Evolutionary conservation across 768 basidiomycete species (phyloP).

Genomic region (Dentipellis fragilis): DNA sequence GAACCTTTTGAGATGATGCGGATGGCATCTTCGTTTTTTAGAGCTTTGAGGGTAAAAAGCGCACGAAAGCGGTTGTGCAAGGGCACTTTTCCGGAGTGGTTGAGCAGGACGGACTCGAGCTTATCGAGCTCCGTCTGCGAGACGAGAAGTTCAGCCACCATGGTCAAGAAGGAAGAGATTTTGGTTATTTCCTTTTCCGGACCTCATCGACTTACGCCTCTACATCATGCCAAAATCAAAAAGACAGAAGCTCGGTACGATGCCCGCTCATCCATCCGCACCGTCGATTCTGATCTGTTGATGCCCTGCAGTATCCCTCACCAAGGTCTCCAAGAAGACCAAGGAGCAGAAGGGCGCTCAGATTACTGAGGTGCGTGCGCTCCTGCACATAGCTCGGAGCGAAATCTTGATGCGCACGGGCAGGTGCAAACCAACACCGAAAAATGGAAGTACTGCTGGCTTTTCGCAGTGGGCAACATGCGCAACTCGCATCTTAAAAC

Average conservation of each 20-base stretch:
- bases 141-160: slow-evolving; percentile 20
- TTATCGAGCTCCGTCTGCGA: slow-evolving; percentile 46
- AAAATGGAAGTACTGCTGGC: slow-evolving; percentile 92
- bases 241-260: slow-evolving; percentile 78
- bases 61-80: slow-evolving; percentile 86
- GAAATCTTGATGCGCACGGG: slow-evolving; percentile 1
- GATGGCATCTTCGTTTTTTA: slow-evolving; percentile 72
- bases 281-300: not conserved
- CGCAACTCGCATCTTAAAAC: slow-evolving; percentile 91
- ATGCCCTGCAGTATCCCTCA: slow-evolving; percentile 63
- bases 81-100: slow-evolving; percentile 57
- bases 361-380: slow-evolving; percentile 57
- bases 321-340: slow-evolving; percentile 91
- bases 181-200: slow-evolving; percentile 9
- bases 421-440: slow-evolving; percentile 79
- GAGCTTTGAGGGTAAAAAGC: slow-evolving; percentile 83
- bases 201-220: slow-evolving; percentile 19
- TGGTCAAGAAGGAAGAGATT: not conserved
- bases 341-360: slow-evolving; percentile 81
- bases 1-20: slow-evolving; percentile 77
- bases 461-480: slow-evolving; percentile 94
- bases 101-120: slow-evolving; percentile 73
- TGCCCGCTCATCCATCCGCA: slow-evolving; percentile 2
- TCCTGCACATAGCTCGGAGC: not conserved
- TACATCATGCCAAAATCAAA: slow-evolving; percentile 78